Evolutionary conservation across 768 basidiomycete species (phyloP).

Genomic region (Boletus coccyginus): DNA sequence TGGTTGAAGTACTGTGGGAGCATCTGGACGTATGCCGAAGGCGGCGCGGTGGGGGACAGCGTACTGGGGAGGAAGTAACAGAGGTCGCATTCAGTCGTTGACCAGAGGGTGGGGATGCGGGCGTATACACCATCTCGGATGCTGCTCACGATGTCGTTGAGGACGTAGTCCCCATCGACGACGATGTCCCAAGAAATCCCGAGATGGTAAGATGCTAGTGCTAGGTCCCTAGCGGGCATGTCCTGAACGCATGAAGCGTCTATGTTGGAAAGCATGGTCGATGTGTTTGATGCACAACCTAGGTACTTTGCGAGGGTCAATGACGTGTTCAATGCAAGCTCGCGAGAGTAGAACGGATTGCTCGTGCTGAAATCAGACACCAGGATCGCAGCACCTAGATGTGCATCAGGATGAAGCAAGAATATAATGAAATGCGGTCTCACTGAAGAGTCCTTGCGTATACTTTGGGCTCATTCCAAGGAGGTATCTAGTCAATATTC

Average conservation of each 20-base stretch:
- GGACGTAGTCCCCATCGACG: conserved; percentile 17
- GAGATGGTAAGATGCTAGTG: not conserved
- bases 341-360: conserved; percentile 14
- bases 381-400: conserved; percentile 15
- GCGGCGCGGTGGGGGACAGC: conserved; percentile 9
- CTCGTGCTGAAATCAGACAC: conserved; percentile 14
- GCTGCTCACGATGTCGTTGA: conserved; percentile 12
- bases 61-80: conserved; percentile 21
- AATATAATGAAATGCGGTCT: not conserved
- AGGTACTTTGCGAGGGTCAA: conserved; percentile 16
- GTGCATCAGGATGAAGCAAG: not conserved
- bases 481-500: conserved; percentile 16
- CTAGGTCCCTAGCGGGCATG: conserved; percentile 6
- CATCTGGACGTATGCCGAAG: conserved; percentile 3
- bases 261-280: not conserved
- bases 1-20: conserved; percentile 6
- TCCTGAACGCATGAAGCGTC: conserved; percentile 5
- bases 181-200: conserved; percentile 5
- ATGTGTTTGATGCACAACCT: conserved; percentile 15
- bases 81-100: conserved; percentile 13
- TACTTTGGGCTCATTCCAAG: conserved; percentile 15
- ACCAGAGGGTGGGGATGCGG: conserved; percentile 17
- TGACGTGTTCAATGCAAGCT: conserved; percentile 10
- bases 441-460: conserved; percentile 20
- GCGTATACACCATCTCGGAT: conserved; percentile 14